Evolutionary conservation across 495 filamentous ascomycete species (phyloP).

Genomic region (Xylona heveae): DNA sequence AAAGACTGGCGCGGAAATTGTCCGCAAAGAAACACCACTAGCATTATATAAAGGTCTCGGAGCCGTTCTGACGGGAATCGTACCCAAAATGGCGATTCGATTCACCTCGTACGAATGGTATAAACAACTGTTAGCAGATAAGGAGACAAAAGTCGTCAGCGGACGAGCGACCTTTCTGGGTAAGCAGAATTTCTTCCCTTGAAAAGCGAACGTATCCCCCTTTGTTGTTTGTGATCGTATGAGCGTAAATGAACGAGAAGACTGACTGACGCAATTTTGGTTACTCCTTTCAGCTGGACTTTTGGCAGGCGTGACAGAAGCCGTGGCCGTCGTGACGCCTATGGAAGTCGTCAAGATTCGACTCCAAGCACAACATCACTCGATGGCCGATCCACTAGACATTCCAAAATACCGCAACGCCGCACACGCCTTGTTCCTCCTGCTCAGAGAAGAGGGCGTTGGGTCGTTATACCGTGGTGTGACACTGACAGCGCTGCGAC

Average conservation of each 20-base stretch:
- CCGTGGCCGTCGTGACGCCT: slow-evolving; percentile 84
- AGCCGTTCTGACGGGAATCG: slow-evolving; percentile 87
- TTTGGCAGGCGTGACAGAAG: slow-evolving; percentile 83
- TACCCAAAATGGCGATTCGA: slow-evolving; percentile 98
- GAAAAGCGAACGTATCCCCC: too few relatives aligned
- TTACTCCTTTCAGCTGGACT: slow-evolving; percentile 87
- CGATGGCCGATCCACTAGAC: slow-evolving; percentile 78
- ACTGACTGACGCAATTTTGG: too few relatives aligned
- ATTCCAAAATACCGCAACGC: slow-evolving; percentile 93
- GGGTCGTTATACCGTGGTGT: slow-evolving; percentile 82
- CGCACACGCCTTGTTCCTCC: slow-evolving; percentile 83
- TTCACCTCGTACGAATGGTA: slow-evolving; percentile 97
- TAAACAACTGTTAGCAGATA: slow-evolving; percentile 59
- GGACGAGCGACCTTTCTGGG: slow-evolving; percentile 67
- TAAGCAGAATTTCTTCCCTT: slow-evolving; percentile 21
- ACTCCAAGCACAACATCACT: slow-evolving; percentile 91
- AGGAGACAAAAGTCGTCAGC: slow-evolving; percentile 43
- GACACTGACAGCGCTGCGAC: slow-evolving; percentile 74
- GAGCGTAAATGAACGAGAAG: too few relatives aligned
- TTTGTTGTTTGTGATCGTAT: too few relatives aligned
- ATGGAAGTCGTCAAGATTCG: slow-evolving; percentile 99
- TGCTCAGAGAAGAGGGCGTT: slow-evolving; percentile 75
- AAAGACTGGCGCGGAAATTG: slow-evolving; percentile 67
- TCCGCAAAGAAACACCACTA: slow-evolving; percentile 70
- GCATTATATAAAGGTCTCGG: slow-evolving; percentile 94